Conservation (phyloP, 1,284 basidiomycete genomes). For the Tilletiaria anomala region DNA sequence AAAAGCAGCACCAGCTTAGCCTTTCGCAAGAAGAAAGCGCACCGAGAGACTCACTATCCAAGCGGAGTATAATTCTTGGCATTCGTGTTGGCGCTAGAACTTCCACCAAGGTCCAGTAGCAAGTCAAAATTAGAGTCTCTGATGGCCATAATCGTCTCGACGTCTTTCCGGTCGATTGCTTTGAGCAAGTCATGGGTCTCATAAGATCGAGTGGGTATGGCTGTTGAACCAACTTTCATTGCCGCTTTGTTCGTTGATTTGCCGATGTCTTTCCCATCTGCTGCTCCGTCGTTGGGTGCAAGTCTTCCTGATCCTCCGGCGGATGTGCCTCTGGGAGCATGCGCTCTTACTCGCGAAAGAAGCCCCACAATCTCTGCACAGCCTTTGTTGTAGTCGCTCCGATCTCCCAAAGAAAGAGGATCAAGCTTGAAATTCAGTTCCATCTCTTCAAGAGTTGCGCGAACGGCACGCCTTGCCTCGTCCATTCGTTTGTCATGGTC, state of each 20-base stretch:
- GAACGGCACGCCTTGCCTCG: conserved; percentile 5
- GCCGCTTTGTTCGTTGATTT: too few relatives aligned
- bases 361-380: conserved; percentile 14
- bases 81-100: neutral
- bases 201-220: too few relatives aligned
- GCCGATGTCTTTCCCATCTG: too few relatives aligned
- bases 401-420: conserved; percentile 16
- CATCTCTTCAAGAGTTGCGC: conserved; percentile 22
- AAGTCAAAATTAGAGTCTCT: conserved; percentile 31
- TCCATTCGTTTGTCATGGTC: too few relatives aligned
- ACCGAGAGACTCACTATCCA: conserved; percentile 4
- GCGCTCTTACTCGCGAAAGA: conserved; percentile 1
- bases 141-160: conserved; percentile 29
- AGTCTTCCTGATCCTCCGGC: too few relatives aligned
- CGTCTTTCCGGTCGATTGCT: conserved; percentile 32
- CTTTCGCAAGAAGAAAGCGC: neutral
- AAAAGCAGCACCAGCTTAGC: neutral
- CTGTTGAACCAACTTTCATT: too few relatives aligned
- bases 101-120: conserved; percentile 18
- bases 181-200: conserved; percentile 32
- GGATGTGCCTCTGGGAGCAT: too few relatives aligned
- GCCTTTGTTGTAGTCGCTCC: conserved; percentile 13
- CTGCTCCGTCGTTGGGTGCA: too few relatives aligned
- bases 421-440: conserved; percentile 18
- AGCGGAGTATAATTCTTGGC: conserved; percentile 3